Percentiles rank a stretch among this genome's conserved stretches.
phyloP scores from a whole-genome alignment of 129 eudicot genomes.

The Lactuca saligna region DNA sequence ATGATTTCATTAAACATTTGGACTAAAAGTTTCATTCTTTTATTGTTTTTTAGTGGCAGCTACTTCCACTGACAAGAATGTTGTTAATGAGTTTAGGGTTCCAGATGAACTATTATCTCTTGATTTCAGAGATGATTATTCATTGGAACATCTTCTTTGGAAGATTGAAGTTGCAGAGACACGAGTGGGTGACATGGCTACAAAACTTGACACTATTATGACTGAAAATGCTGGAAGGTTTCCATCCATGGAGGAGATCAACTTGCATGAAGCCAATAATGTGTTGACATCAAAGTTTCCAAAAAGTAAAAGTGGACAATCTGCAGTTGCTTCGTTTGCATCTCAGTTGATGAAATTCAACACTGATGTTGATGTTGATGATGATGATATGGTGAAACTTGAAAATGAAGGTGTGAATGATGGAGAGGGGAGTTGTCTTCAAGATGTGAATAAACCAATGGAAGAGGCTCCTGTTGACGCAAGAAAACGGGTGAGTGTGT shows the following conservation, averaged over 20 bases:
- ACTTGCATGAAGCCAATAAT: conserved; percentile 37
- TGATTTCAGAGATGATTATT: conserved; percentile 48
- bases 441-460: conserved; percentile 37
- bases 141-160: conserved; percentile 55
- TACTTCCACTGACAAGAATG: conserved; percentile 33
- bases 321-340: conserved; percentile 46
- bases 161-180: conserved; percentile 52
- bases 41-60: conserved; percentile 7
- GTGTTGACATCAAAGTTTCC: conserved; percentile 37
- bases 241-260: conserved; percentile 30
- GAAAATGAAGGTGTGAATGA: conserved; percentile 44
- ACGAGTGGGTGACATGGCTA: conserved; percentile 47
- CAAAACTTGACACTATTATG: conserved; percentile 38
- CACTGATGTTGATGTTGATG: conserved; percentile 20
- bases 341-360: conserved; percentile 47
- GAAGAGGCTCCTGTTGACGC: conserved; percentile 36
- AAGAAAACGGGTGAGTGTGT: conserved; percentile 43
- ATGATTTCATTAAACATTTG: background rate
- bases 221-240: conserved; percentile 46
- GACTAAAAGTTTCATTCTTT: conserved; percentile 7
- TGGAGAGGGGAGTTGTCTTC: conserved; percentile 38
- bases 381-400: conserved; percentile 30
- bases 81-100: conserved; percentile 32
- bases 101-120: conserved; percentile 40
- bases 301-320: conserved; percentile 34